Evolutionary conservation across 257 asterid genomes (phyloP).

Genomic region (Euphrasia confusa): DNA sequence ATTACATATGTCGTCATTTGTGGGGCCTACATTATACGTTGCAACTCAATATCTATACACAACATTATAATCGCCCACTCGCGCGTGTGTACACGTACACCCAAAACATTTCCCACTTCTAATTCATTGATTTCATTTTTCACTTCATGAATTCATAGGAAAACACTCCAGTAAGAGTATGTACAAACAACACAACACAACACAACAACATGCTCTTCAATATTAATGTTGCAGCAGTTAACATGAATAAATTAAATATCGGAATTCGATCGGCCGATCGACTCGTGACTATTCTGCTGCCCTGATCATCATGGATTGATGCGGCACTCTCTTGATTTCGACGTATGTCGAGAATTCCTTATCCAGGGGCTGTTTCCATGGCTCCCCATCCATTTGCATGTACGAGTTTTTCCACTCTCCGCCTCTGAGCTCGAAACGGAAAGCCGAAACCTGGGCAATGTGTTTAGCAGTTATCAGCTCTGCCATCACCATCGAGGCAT

Average conservation of each 20-base stretch:
- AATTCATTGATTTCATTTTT: too few relatives aligned
- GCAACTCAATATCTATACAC: neutral
- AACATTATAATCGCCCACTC: too few relatives aligned
- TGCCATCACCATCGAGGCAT: constrained; percentile 92
- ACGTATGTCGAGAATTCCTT: constrained; percentile 66
- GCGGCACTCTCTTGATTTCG: constrained; percentile 59
- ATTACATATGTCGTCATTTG: constrained; percentile 51
- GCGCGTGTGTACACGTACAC: neutral
- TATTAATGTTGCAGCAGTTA: too few relatives aligned
- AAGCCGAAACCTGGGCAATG: constrained; percentile 76
- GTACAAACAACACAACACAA: neutral
- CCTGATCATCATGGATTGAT: constrained; percentile 55
- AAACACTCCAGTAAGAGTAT: neutral
- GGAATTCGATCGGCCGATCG: too few relatives aligned
- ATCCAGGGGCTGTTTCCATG: constrained; percentile 85
- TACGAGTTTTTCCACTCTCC: constrained; percentile 81
- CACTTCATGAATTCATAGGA: neutral
- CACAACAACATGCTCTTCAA: too few relatives aligned
- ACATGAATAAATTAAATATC: too few relatives aligned
- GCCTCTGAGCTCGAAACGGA: constrained; percentile 84
- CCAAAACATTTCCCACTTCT: neutral
- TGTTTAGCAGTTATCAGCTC: constrained; percentile 83
- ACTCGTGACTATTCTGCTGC: constrained; percentile 36
- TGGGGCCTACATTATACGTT: constrained; percentile 34
- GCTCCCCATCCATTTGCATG: constrained; percentile 94